Evolutionary conservation across 2,329 filamentous ascomycete genomes (phyloP).

Genomic region (Mycogone perniciosa): DNA sequence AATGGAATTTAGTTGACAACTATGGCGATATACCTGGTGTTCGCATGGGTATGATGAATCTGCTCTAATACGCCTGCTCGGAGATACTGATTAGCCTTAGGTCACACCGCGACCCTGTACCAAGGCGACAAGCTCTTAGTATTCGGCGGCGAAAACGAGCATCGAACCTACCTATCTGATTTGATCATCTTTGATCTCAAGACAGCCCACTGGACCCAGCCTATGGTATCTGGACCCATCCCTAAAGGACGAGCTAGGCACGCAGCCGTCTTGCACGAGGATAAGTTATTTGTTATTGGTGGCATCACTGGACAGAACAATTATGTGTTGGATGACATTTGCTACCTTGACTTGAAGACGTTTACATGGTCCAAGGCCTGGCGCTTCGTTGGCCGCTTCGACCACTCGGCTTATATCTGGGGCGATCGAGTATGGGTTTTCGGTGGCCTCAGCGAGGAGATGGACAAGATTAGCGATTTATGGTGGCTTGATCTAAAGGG

Average conservation of each 20-base stretch:
- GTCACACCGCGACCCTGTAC: constrained; percentile 91
- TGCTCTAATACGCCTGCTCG: neutral
- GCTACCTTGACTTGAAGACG: constrained; percentile 92
- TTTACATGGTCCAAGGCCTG: constrained; percentile 96
- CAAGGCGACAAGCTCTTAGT: constrained; percentile 92
- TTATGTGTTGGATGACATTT: constrained; percentile 89
- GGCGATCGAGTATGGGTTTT: constrained; percentile 92
- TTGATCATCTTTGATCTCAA: constrained; percentile 94
- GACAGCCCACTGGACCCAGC: constrained; percentile 92
- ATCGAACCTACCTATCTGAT: constrained; percentile 90
- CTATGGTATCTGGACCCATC: constrained; percentile 73
- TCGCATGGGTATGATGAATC: constrained; percentile 83
- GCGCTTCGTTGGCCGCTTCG: constrained; percentile 91
- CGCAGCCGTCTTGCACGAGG: constrained; percentile 88
- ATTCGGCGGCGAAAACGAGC: constrained; percentile 97
- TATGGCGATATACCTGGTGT: constrained; percentile 97
- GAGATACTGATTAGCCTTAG: constrained; percentile 37
- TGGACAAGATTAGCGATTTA: constrained; percentile 93
- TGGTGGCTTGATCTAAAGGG: constrained; percentile 97
- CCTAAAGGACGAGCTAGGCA: constrained; percentile 89
- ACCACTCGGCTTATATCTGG: constrained; percentile 93
- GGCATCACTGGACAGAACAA: constrained; percentile 93
- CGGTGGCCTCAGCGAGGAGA: constrained; percentile 87
- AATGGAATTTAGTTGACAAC: constrained; percentile 96
- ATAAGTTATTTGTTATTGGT: constrained; percentile 92